Evolutionary conservation across 345 rosid species (phyloP), one percentile per base, ranked within the genome.

Genomic region (Odontarrhena argentea): DNA sequence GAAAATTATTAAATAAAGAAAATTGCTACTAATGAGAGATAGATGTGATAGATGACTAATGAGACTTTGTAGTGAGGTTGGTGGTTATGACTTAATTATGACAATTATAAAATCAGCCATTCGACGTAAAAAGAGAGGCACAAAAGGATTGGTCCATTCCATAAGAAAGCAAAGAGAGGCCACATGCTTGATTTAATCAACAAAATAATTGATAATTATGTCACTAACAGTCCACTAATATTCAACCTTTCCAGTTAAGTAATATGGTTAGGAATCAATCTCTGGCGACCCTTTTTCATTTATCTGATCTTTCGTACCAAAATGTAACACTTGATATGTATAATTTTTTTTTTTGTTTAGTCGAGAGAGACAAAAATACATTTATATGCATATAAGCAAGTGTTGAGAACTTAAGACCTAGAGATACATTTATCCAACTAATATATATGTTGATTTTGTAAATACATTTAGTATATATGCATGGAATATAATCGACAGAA

Each of bases 231-330:
- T 60, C 77, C 77, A 74, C 73, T 67, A 67, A 55, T 32, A 32
- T 67, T 32, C 41, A 67, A 48, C 15, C 77, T 74, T 74, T 67
- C 52, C 37, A 54, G 77, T 74, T 74, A 74, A 74, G 77, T 60
- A 67, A 67, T 44, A 67, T 47, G 63, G 58, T 61, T 74, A 74
- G 73, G 77, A 74, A 67, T 60, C 69, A 59, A 66, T 74, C 68
- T 74, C n/a, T 47, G 24, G 53, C 18, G 4, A 1, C 35, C 36
- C 13, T 53, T 73, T 67, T 67, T 22, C 28, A 50, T 37, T 36
- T 36, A 59, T 66, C 10, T 59, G 60, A 60, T 60, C 4, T 59
- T 67, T 53, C 64, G 54, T 60, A 45, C 15, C 26, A 60, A 57
- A 50, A 42, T 42, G 30, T 12, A 38, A 38, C 45, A 55, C 7